Base-by-base conservation (phyloP, 164 flowering plant species). In the Magnolia sinica region DNA sequence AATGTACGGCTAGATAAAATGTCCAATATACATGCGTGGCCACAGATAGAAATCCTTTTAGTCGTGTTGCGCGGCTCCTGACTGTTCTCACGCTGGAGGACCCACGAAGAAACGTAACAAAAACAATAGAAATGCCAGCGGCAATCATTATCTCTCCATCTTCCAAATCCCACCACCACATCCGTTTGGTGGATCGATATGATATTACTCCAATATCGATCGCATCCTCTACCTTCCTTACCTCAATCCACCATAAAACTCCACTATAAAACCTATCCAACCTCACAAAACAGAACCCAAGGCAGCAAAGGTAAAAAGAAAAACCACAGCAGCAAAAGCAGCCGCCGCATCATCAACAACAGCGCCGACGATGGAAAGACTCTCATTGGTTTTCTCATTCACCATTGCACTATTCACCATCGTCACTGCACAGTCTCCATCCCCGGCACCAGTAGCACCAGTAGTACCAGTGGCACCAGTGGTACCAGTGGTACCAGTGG, bases 391-490 rank as follows among this genome's bases (percentile, higher is more conserved):
- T 16, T 55, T 55, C 61, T 55, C 61, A 55, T 55, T 55, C 61
- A 16, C 13, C 61, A 16, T 55, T 14, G 50, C 71, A 68, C 50
- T 19, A 68, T 16, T 16, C 45, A 37, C 45, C 45, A 37, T 37
- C 7, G 20, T 20, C 63, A 65, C 22, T 24, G 72, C 78, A 58
- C 71, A 29, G 65, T 22, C 82, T 7, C n/a, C 71, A 7, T 11
- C 61, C 3, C 61, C 61, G 61, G 61, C 61, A 16, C 61, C 61
- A 14, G 29, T 27, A 27, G 29, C 29, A 27, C 29, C 29, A 1
- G 29, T 27, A 27, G 29, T 27, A 27, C 29, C 29, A 37, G 45
- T 4, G 45, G 68, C 68, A 8, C 27, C 24, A 23, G 29, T 23
- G 31, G 68, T 65, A 11, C 22, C 68, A 65, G 29, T 8, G 5